phyloP scores from a whole-genome alignment of 805 yeast genomes.

The Saturnispora zaruensis region DNA sequence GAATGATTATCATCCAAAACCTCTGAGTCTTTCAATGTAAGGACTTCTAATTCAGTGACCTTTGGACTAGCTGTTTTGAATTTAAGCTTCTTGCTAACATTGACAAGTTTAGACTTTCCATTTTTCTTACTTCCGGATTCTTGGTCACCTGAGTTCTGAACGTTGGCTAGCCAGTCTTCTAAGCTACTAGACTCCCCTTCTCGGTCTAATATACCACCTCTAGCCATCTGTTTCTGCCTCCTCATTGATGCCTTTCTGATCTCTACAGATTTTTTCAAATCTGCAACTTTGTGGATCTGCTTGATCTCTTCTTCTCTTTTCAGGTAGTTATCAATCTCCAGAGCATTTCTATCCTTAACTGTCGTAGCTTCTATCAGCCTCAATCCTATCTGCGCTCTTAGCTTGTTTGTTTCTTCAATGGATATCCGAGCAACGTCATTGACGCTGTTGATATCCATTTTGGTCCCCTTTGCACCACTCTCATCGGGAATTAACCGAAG shows the following conservation, averaged over 20 bases:
- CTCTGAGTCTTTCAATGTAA: slow-evolving; percentile 47
- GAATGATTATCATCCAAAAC: slow-evolving; percentile 18
- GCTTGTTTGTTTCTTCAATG: slow-evolving; percentile 40
- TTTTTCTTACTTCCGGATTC: not conserved
- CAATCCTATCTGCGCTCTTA: slow-evolving; percentile 38
- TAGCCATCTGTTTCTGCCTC: slow-evolving; percentile 18
- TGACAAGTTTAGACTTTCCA: not conserved
- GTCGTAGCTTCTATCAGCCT: slow-evolving; percentile 18
- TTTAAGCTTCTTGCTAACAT: not conserved
- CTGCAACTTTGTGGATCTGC: slow-evolving; percentile 25
- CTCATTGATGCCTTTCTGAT: slow-evolving; percentile 15
- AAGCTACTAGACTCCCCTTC: slow-evolving; percentile 23
- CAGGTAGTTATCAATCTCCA: slow-evolving; percentile 32
- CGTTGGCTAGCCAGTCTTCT: slow-evolving; percentile 29
- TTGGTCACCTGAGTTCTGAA: slow-evolving; percentile 16
- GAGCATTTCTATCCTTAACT: slow-evolving; percentile 15
- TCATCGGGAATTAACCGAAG: slow-evolving; percentile 9
- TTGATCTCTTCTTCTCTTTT: slow-evolving; percentile 26
- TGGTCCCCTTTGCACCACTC: not conserved
- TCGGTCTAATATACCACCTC: slow-evolving; percentile 22
- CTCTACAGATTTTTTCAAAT: slow-evolving; percentile 13
- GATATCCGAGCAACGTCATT: slow-evolving; percentile 23
- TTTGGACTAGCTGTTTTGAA: not conserved
- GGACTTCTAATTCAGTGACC: slow-evolving; percentile 24
- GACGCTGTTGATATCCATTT: too few species aligned